Conservation (phyloP, 768 basidiomycete genomes). For the Podaxis pistillaris region DNA sequence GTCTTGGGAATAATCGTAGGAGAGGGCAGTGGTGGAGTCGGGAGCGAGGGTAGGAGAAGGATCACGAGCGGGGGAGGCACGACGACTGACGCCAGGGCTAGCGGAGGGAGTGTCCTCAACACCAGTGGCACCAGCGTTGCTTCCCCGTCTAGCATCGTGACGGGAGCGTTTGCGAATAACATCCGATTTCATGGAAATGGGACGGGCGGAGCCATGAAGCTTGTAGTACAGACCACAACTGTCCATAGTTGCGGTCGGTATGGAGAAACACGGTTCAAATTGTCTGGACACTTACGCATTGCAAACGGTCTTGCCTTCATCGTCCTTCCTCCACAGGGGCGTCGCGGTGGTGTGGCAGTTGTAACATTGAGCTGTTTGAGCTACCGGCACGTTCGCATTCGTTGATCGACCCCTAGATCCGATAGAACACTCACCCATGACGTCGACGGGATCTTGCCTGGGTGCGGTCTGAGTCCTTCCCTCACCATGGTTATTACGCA, state of each 20-base stretch:
- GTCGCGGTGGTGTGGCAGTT: conserved; percentile 90
- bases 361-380: conserved; percentile 71
- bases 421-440: conserved; percentile 55
- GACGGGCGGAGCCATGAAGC: conserved; percentile 80
- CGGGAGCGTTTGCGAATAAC: conserved; percentile 85
- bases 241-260: conserved; percentile 14
- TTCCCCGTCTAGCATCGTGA: conserved; percentile 68
- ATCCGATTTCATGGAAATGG: conserved; percentile 90
- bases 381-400: conserved; percentile 22
- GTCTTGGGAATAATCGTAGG: conserved; percentile 51
- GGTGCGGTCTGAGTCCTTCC: conserved; percentile 61
- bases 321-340: conserved; percentile 88
- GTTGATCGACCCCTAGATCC: conserved; percentile 12
- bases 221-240: conserved; percentile 87
- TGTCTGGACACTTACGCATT: conserved; percentile 66
- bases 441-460: conserved; percentile 70
- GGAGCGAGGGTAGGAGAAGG: conserved; percentile 67
- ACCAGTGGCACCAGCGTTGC: conserved; percentile 26
- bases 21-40: conserved; percentile 62
- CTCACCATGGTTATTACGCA: conserved; percentile 77
- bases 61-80: conserved; percentile 65
- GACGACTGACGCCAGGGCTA: conserved; percentile 71
- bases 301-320: conserved; percentile 89
- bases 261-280: conserved; percentile 9
- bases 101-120: conserved; percentile 71